Percentiles rank a stretch among this genome's conserved stretches.
Conservation (phyloP, 2,329 filamentous ascomycete genomes). For the Penicillium griseofulvum region DNA sequence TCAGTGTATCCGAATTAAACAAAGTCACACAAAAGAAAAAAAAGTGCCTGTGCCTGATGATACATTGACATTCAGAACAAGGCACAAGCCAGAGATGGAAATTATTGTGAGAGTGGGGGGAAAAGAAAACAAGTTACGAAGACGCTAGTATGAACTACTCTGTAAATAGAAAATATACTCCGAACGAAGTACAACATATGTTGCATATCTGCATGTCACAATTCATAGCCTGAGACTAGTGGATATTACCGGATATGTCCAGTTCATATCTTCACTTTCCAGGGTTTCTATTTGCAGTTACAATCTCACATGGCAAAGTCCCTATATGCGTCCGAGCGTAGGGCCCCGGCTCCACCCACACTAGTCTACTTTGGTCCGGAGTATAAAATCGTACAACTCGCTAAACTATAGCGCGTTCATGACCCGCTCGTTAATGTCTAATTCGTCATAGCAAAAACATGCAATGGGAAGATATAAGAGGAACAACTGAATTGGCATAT, state of each 20-base stretch:
- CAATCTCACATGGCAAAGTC: not conserved
- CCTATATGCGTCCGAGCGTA: not conserved
- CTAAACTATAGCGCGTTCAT: not conserved
- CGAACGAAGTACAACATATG: too few species aligned
- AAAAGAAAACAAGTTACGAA: not conserved
- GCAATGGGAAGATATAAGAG: too few species aligned
- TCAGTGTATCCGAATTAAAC: conserved; percentile 9
- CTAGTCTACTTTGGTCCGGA: not conserved
- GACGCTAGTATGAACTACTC: not conserved
- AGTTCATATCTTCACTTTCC: not conserved
- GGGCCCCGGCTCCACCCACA: not conserved
- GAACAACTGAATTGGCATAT: not conserved
- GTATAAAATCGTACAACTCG: not conserved
- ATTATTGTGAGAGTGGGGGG: not conserved
- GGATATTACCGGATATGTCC: not conserved
- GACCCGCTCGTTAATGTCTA: not conserved
- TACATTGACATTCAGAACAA: conserved; percentile 9
- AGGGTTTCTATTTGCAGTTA: not conserved
- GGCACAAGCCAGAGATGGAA: conserved; percentile 6
- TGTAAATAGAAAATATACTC: not conserved
- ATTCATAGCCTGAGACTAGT: not conserved
- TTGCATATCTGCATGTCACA: not conserved
- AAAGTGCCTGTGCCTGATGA: conserved; percentile 12
- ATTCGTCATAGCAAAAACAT: not conserved
- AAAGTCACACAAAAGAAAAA: not conserved